Evolutionary conservation across 768 basidiomycete genomes (phyloP).

Genomic region (Russula foetens): DNA sequence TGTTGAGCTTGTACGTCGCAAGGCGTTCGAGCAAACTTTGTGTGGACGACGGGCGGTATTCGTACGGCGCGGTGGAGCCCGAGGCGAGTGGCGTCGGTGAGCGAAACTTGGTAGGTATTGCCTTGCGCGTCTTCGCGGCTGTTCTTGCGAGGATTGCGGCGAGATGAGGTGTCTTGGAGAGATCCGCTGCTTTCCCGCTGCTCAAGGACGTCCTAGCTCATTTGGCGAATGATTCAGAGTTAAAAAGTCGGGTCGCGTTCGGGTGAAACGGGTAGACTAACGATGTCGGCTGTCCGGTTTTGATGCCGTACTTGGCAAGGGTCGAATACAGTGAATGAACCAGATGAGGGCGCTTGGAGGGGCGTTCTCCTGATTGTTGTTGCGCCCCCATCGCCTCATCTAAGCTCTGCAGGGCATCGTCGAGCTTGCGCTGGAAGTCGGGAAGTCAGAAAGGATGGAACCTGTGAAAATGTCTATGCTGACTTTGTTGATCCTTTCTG

Average conservation of each 20-base stretch:
- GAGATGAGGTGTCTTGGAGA: constrained; percentile 59
- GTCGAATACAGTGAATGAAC: constrained; percentile 66
- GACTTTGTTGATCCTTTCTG: constrained; percentile 6
- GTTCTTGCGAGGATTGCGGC: constrained; percentile 64
- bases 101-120: constrained; percentile 38
- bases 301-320: constrained; percentile 69
- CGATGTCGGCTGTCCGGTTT: constrained; percentile 38
- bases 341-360: constrained; percentile 46
- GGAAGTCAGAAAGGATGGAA: not conserved
- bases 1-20: constrained; percentile 68
- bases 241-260: not conserved
- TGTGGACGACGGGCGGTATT: constrained; percentile 74
- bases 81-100: constrained; percentile 25
- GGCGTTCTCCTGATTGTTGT: constrained; percentile 25
- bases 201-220: constrained; percentile 15
- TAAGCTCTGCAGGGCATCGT: constrained; percentile 67
- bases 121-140: constrained; percentile 45
- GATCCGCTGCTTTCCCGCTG: constrained; percentile 24
- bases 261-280: constrained; percentile 19
- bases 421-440: constrained; percentile 57
- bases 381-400: constrained; percentile 51
- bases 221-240: constrained; percentile 4
- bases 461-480: not conserved
- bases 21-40: constrained; percentile 67
- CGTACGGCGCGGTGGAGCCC: constrained; percentile 34